phyloP scores from a whole-genome alignment of 352 stramenopile genomes.

The Globisporangium paddicum region DNA sequence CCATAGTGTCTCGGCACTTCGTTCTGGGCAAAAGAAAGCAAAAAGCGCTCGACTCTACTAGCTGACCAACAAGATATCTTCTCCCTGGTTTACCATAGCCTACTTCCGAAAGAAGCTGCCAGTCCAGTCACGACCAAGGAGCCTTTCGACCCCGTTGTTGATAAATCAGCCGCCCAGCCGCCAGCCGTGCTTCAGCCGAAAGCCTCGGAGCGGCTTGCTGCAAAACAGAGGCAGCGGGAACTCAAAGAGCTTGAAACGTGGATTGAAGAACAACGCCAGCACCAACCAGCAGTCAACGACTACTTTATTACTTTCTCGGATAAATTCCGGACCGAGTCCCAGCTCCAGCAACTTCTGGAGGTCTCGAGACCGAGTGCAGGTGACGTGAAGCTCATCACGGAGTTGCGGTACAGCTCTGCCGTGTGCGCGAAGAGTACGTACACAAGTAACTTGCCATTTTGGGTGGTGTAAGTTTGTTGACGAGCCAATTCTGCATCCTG shows the following conservation, averaged over 20 bases:
- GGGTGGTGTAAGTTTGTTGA: too few relatives aligned
- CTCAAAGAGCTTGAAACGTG: constrained; percentile 7
- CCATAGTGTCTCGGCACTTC: constrained; percentile 26
- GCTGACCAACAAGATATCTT: constrained; percentile 24
- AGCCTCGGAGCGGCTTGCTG: constrained; percentile 17
- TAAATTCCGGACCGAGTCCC: constrained; percentile 9
- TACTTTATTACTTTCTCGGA: constrained; percentile 8
- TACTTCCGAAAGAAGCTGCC: constrained; percentile 6
- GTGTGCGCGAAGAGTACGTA: constrained; percentile 37
- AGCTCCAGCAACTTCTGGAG: constrained; percentile 10
- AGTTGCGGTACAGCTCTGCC: constrained; percentile 29
- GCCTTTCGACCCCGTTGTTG: neutral
- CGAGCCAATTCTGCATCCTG: too few relatives aligned
- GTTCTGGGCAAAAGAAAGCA: constrained; percentile 34
- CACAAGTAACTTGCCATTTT: too few relatives aligned
- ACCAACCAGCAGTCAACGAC: constrained; percentile 1
- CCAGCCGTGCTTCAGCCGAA: neutral
- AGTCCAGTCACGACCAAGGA: neutral
- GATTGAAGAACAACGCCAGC: constrained; percentile 9
- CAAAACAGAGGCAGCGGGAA: constrained; percentile 15
- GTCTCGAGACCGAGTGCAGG: constrained; percentile 5
- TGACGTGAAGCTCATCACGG: constrained; percentile 21
- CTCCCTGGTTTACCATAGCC: constrained; percentile 11
- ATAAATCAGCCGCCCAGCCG: neutral
- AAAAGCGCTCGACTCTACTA: constrained; percentile 25